Evolutionary conservation across 306 rosid genomes (phyloP).

Genomic region (Vigna trinervia): DNA sequence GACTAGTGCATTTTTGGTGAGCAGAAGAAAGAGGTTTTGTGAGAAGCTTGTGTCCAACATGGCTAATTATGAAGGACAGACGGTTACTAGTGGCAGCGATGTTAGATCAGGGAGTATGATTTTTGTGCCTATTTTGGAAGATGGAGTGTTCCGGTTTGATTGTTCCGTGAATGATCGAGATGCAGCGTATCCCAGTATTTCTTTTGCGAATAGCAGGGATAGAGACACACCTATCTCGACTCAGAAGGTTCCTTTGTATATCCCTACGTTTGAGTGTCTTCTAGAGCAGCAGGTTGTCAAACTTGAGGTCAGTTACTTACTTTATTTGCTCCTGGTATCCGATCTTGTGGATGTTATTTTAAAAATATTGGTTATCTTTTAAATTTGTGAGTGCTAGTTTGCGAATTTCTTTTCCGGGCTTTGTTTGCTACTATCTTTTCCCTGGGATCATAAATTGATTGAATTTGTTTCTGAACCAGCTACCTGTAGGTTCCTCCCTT

Average conservation of each 20-base stretch:
- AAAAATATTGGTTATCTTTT: constrained; percentile 15
- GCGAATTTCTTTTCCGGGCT: background rate
- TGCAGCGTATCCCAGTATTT: constrained; percentile 79
- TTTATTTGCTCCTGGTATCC: background rate
- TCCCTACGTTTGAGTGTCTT: constrained; percentile 66
- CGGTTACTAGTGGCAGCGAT: constrained; percentile 47
- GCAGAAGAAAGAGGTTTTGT: constrained; percentile 55
- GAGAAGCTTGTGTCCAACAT: constrained; percentile 58
- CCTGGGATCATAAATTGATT: constrained; percentile 26
- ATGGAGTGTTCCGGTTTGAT: constrained; percentile 86
- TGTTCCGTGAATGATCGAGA: constrained; percentile 73
- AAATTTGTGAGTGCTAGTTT: background rate
- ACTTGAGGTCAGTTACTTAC: constrained; percentile 68
- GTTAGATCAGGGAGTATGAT: constrained; percentile 71
- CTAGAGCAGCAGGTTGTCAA: constrained; percentile 74
- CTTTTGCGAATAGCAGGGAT: constrained; percentile 63
- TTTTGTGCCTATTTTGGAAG: constrained; percentile 75
- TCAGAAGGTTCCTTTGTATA: constrained; percentile 60
- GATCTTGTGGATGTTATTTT: constrained; percentile 27
- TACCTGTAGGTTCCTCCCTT: constrained; percentile 79
- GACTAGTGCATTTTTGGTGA: constrained; percentile 25
- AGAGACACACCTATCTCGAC: constrained; percentile 63
- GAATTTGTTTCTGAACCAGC: constrained; percentile 55
- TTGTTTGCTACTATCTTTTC: constrained; percentile 18
- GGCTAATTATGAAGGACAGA: constrained; percentile 53